These are phyloP conservation scores for Coemansia sp. DNA, from an alignment of 192 early-diverging fungal species.

Conservation along the genomic window DNA sequence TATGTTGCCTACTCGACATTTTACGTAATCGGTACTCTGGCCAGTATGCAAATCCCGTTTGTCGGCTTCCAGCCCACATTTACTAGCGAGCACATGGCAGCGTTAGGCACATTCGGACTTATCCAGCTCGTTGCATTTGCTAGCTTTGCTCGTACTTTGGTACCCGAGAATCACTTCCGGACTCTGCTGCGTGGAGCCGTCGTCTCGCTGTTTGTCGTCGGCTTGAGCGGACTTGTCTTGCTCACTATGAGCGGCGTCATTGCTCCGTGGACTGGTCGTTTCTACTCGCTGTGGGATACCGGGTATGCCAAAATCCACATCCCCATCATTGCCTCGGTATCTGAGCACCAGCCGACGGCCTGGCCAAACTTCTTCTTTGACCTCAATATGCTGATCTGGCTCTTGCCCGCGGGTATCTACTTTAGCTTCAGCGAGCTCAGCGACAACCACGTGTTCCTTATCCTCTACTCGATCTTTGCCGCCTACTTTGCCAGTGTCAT, in stretches of 20 bases:
- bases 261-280: conserved; percentile 98
- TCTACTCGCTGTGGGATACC: conserved; percentile 99
- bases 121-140: conserved; percentile 94
- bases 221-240: conserved; percentile 65
- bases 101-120: conserved; percentile 95
- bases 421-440: conserved; percentile 93
- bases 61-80: conserved; percentile 98
- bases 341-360: conserved; percentile 99
- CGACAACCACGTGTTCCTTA: conserved; percentile 98
- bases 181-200: conserved; percentile 72
- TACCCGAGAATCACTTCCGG: conserved; percentile 87
- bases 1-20: conserved; percentile 99
- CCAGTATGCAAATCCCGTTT: conserved; percentile 99
- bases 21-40: conserved; percentile 92
- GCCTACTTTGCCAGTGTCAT: conserved; percentile 99
- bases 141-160: conserved; percentile 74
- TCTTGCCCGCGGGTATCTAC: conserved; percentile 98
- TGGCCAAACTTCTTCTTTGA: conserved; percentile 99
- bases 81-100: conserved; percentile 99
- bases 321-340: conserved; percentile 99
- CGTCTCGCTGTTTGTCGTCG: conserved; percentile 47
- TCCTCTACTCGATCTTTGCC: conserved; percentile 96
- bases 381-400: conserved; percentile 90
- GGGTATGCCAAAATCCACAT: conserved; percentile 99
- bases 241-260: conserved; percentile 84